Evolutionary conservation across 1,284 basidiomycete species (phyloP), one percentile per base, ranked within the genome.

Genomic region (Caloboletus inedulis): DNA sequence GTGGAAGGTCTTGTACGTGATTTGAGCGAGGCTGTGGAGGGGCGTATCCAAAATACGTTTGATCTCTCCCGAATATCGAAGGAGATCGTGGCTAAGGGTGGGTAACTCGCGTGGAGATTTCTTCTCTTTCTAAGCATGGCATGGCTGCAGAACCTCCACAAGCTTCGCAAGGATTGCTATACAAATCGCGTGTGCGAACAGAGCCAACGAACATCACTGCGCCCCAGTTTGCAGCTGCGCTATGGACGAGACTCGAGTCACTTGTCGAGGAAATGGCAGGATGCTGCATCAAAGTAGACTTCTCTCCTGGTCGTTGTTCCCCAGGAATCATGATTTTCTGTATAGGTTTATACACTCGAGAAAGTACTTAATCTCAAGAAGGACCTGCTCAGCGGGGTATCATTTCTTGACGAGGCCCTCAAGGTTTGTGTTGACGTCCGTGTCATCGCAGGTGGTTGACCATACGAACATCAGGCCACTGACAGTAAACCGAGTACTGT

Each of bases 401-500:
- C 89, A 8, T 98, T 98, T 69, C 72, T 98, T 14, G 92, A 96
- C 48, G 93, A 94, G 66, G 90, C 89, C 0, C 89, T 97, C 87
- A 89, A 90, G 75, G 91, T 91, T 42, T 51, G 69, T 47, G 14
- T 44, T 7, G 16, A n/a, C 6, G 1, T 35, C 4, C 7, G 7
- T 27, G 13, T 35, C 10, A 25, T 25, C 2, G n/a, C 27, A 18
- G 34, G 42, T 51, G 23, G 7, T 21, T 57, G 44, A 67, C 41
- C 36, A 16, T 16, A 6, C 8, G 14, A 27, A 36, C 23, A 40
- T 41, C 58, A 90, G 88, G 76, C 83, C 1, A 76, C 98, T 3
- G 95, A 97, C 59, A 91, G 88, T 64, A 93, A 87, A 67, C 96
- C 95, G 0, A 96, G 89, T 56, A 79, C 85, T 9, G 87, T 84